Percentiles rank a stretch among this genome's conserved stretches.
These are phyloP conservation scores for Adansonia digitata DNA, from an alignment of 345 rosid species.

Conservation along the genomic window DNA sequence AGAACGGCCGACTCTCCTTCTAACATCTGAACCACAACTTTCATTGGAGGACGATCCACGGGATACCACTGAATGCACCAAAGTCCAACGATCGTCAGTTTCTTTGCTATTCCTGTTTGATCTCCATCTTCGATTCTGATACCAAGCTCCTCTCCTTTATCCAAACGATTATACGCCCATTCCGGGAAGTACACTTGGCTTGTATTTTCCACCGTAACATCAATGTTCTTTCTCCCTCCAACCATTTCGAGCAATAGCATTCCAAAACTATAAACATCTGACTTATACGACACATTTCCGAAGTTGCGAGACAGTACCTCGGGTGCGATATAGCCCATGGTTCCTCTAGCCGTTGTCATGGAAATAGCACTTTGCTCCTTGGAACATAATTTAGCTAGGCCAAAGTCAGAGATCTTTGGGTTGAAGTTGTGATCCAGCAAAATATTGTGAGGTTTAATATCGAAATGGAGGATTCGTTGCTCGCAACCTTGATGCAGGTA, in stretches of 20 bases:
- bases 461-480: not conserved
- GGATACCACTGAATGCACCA: slow-evolving; percentile 3
- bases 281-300: not conserved
- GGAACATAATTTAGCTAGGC: not conserved
- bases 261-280: slow-evolving; percentile 1
- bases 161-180: not conserved
- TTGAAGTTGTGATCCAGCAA: not conserved
- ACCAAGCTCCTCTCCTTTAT: not conserved
- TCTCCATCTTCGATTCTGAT: not conserved
- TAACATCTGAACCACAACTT: slow-evolving; percentile 2
- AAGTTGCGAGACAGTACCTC: not conserved
- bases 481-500: not conserved
- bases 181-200: slow-evolving; percentile 5
- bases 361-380: not conserved
- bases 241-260: not conserved
- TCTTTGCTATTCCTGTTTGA: not conserved
- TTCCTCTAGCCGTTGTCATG: not conserved
- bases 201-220: not conserved
- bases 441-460: slow-evolving; percentile 2
- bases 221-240: not conserved
- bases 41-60: not conserved
- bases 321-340: not conserved
- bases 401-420: not conserved
- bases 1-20: not conserved
- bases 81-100: not conserved